Conservation (phyloP, 805 yeast species). For the Dipodascopsis uninucleata region DNA sequence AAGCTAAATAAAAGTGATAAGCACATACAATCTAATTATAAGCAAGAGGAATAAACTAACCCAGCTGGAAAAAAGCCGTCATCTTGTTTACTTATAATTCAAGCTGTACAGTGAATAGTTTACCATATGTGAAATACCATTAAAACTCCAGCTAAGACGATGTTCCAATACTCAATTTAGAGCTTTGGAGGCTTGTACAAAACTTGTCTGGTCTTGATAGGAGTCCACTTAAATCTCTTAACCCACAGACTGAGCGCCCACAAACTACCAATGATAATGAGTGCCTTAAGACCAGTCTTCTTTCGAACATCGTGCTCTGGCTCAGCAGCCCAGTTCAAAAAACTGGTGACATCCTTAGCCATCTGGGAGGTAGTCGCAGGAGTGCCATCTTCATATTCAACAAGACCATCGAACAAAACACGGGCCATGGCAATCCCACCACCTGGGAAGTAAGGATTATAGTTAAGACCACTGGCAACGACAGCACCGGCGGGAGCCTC, state of each 20-base stretch:
- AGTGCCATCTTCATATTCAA: slow-evolving; percentile 98
- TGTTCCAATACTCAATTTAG: too few relatives aligned
- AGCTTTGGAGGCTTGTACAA: slow-evolving; percentile 84
- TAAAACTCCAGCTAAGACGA: too few relatives aligned
- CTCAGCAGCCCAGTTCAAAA: slow-evolving; percentile 97
- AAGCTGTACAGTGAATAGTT: too few relatives aligned
- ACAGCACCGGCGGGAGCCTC: slow-evolving; percentile 97
- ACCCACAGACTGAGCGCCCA: slow-evolving; percentile 84
- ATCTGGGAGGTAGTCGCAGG: slow-evolving; percentile 97
- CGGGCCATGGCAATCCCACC: slow-evolving; percentile 99
- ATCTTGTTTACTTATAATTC: too few relatives aligned
- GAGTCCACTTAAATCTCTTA: slow-evolving; percentile 97
- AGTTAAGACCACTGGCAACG: slow-evolving; percentile 91
- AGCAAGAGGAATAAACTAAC: too few relatives aligned
- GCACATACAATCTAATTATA: too few relatives aligned
- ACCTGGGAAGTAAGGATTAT: slow-evolving; percentile 99
- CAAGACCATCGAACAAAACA: slow-evolving; percentile 94
- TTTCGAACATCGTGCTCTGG: slow-evolving; percentile 99
- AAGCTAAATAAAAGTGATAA: too few relatives aligned
- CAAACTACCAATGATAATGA: slow-evolving; percentile 71
- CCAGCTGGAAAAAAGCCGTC: too few relatives aligned
- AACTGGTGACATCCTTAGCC: slow-evolving; percentile 97
- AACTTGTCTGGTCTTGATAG: slow-evolving; percentile 91
- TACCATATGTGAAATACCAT: too few relatives aligned
- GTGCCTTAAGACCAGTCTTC: slow-evolving; percentile 91